Conservation (phyloP, 2,329 filamentous ascomycete genomes). For the Tolypocladium pustulatum region DNA sequence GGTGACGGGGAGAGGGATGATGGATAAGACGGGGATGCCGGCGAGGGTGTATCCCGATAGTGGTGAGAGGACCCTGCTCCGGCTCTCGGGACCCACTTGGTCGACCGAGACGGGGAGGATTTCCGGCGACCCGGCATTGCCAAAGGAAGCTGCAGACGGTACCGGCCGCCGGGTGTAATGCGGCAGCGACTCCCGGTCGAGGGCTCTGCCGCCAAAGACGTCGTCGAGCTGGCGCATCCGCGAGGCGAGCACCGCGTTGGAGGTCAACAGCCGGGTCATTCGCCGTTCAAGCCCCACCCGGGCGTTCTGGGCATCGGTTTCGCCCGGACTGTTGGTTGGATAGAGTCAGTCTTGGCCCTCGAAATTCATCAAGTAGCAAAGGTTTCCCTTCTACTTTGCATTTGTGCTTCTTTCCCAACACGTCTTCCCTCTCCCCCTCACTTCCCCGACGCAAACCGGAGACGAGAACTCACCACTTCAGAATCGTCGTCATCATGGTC, state of each 20-base stretch:
- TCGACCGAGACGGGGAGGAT: constrained; percentile 7
- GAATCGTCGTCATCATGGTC: constrained; percentile 27
- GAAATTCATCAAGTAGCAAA: background rate
- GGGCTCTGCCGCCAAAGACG: constrained; percentile 9
- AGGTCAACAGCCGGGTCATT: constrained; percentile 21
- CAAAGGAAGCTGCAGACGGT: background rate
- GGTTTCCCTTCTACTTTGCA: background rate
- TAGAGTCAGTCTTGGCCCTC: background rate
- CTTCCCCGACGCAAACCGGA: background rate
- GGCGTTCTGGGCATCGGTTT: constrained; percentile 24
- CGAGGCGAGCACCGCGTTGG: constrained; percentile 20
- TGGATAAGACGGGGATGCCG: constrained; percentile 18
- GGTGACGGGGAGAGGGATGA: constrained; percentile 20
- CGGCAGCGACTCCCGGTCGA: constrained; percentile 6
- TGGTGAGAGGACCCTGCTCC: constrained; percentile 9
- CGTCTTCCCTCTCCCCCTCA: background rate
- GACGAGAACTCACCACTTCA: constrained; percentile 22
- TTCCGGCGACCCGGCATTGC: background rate
- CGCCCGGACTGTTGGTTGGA: constrained; percentile 16
- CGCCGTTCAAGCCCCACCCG: constrained; percentile 21
- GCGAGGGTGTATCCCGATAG: constrained; percentile 20
- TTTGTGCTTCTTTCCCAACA: background rate
- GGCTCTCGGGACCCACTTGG: constrained; percentile 3
- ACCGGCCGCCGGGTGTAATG: constrained; percentile 4
- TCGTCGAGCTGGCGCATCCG: constrained; percentile 18